phyloP scores from a whole-genome alignment of 225 moss, liverwort and hornwort species.

The Anthoceros angustus region DNA sequence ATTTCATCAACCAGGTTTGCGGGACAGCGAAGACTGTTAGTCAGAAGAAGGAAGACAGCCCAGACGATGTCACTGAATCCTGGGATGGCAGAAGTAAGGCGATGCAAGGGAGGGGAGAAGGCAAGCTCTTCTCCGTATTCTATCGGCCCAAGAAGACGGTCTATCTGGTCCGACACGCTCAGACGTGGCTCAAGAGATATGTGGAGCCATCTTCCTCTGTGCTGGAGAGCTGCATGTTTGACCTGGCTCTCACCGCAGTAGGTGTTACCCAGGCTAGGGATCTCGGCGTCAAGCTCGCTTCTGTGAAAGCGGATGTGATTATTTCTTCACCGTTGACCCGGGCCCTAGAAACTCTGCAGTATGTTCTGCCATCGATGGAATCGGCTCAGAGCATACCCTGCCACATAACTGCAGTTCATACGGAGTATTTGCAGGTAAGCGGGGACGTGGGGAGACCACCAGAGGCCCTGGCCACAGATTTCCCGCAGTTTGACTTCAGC shows the following conservation, averaged over 20 bases:
- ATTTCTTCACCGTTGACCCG: neutral
- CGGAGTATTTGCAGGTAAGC: conserved; percentile 2
- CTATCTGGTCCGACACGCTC: neutral
- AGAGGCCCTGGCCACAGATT: neutral
- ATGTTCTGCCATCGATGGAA: neutral
- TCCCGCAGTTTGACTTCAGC: neutral
- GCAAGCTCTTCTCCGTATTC: neutral
- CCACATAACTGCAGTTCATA: neutral
- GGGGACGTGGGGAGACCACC: neutral
- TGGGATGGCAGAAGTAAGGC: neutral
- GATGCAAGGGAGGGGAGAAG: neutral
- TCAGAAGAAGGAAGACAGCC: too few relatives aligned
- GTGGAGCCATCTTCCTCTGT: neutral
- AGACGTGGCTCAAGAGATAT: conserved; percentile 1
- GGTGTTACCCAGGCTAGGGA: neutral
- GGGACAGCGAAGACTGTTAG: too few relatives aligned
- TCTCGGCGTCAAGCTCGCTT: neutral
- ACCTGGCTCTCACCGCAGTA: neutral
- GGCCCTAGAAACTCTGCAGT: neutral
- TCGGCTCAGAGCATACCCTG: neutral
- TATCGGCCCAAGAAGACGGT: neutral
- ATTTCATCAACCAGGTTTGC: too few relatives aligned
- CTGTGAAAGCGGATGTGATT: neutral
- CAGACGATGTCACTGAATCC: too few relatives aligned
- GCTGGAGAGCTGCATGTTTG: neutral